Percentiles rank a stretch among this genome's conserved stretches.
phyloP scores from a whole-genome alignment of 2,329 filamentous ascomycete genomes.

The Colletotrichum aenigma region DNA sequence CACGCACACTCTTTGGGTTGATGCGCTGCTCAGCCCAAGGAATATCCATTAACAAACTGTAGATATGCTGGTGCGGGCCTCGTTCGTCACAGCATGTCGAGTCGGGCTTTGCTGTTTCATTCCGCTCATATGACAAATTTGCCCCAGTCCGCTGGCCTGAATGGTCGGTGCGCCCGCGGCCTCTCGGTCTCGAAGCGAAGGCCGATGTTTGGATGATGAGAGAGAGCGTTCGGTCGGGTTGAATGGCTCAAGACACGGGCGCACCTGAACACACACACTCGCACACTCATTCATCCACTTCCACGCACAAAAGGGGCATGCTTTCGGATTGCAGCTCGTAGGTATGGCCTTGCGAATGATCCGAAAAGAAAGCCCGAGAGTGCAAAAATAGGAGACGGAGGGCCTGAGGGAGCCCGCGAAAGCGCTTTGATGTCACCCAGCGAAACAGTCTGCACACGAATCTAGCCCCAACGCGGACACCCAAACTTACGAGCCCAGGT shows the following conservation, averaged over 20 bases:
- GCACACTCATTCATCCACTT: not conserved
- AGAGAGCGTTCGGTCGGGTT: not conserved
- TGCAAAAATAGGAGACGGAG: conserved; percentile 6
- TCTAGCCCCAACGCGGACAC: not conserved
- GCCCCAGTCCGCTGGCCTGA: not conserved
- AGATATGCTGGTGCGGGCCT: not conserved
- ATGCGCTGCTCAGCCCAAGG: not conserved
- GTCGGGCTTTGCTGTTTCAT: conserved; percentile 16
- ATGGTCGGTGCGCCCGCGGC: not conserved
- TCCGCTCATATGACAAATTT: not conserved
- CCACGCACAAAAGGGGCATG: not conserved
- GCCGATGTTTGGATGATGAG: conserved; percentile 9
- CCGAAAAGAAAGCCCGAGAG: not conserved
- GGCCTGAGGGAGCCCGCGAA: not conserved
- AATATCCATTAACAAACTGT: not conserved
- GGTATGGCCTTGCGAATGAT: not conserved
- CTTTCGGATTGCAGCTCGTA: not conserved
- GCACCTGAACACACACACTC: not conserved
- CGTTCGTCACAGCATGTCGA: not conserved
- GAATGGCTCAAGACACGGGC: not conserved
- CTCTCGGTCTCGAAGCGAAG: not conserved
- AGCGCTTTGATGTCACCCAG: conserved; percentile 14
- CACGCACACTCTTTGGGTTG: not conserved
- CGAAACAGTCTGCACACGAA: conserved; percentile 6
- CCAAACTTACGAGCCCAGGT: not conserved